Percentiles rank a stretch among this genome's conserved stretches.
phyloP scores from a whole-genome alignment of 192 early-diverging fungal genomes.

The Coemansia sp. region DNA sequence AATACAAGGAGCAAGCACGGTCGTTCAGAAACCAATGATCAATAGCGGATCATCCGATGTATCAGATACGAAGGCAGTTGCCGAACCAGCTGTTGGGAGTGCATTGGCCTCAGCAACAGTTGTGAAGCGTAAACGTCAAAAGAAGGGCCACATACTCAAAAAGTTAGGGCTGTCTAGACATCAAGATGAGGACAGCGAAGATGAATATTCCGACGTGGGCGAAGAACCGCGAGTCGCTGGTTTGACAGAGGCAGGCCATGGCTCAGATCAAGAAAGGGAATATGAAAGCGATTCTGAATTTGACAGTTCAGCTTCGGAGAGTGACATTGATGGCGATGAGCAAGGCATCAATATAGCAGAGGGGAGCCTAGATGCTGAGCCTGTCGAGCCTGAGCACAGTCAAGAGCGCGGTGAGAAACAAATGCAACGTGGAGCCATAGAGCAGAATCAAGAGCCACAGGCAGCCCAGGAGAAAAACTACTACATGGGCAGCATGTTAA shows the following conservation, averaged over 20 bases:
- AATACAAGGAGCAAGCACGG: not conserved
- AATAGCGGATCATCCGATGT: not conserved
- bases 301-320: slow-evolving; percentile 70
- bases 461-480: slow-evolving; percentile 11
- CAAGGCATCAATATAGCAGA: slow-evolving; percentile 10
- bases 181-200: slow-evolving; percentile 11
- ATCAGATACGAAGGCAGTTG: slow-evolving; percentile 19
- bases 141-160: slow-evolving; percentile 51
- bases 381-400: not conserved
- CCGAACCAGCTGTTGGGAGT: slow-evolving; percentile 34
- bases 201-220: slow-evolving; percentile 13
- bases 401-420: not conserved
- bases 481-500: slow-evolving; percentile 45
- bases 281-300: slow-evolving; percentile 58
- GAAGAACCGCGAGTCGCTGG: not conserved
- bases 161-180: slow-evolving; percentile 35
- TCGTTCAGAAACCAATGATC: not conserved
- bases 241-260: not conserved
- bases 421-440: not conserved
- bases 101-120: slow-evolving; percentile 34
- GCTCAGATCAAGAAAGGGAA: not conserved
- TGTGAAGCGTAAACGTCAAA: slow-evolving; percentile 57
- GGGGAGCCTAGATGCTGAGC: not conserved
- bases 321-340: slow-evolving; percentile 1
- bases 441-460: slow-evolving; percentile 19